Base-by-base conservation (phyloP, 345 rosid species). In the Capsella bursapastoris region DNA sequence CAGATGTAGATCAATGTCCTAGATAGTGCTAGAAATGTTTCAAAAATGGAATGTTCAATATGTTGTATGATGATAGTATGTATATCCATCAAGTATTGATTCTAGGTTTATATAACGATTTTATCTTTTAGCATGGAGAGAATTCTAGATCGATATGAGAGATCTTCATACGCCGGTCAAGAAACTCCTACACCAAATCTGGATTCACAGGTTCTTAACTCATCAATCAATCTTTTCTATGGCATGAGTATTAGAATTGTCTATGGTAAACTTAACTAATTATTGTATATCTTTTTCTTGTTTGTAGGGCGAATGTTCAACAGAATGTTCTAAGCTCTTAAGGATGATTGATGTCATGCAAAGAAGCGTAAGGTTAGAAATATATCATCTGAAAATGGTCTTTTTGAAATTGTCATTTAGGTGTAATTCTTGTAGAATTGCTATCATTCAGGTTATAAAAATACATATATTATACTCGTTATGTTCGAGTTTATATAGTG, bases 61-160 rank as follows among this genome's bases (percentile, higher is more conserved):
- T 40, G n/a, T 6, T 41, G 56, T 32, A 18, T 18, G 18, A 18
- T 18, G 18, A 18, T 18, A 18, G 18, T 18, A 18, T 55, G 64
- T 10, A 25, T 32, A 16, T 57, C 37, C 58, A 74, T 58, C 15
- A 57, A 61, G 13, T 49, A 7, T 40, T 77, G 11, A 77, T 48
- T 37, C 3, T 13, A 37, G 34, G 13, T 77, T 49, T 3, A 9
- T 50, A 37, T 47, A 43, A 37, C 11, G 13, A 49, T 77, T 27
- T 62, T 15, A 34, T 63, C 2, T 22, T 22, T 29, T 71, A 92
- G 98, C 78, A 86, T 90, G 89, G 98, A 90, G 70, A 81, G 73
- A 22, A 87, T 88, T 77, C 71, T 92, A 15, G 90, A 87, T 73
- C 89, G 89, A 58, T 90, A 92, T 25, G 92, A 92, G 78, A 85